Conservation (phyloP, 2,329 filamentous ascomycete species). For the Elsinoe arachidis region DNA sequence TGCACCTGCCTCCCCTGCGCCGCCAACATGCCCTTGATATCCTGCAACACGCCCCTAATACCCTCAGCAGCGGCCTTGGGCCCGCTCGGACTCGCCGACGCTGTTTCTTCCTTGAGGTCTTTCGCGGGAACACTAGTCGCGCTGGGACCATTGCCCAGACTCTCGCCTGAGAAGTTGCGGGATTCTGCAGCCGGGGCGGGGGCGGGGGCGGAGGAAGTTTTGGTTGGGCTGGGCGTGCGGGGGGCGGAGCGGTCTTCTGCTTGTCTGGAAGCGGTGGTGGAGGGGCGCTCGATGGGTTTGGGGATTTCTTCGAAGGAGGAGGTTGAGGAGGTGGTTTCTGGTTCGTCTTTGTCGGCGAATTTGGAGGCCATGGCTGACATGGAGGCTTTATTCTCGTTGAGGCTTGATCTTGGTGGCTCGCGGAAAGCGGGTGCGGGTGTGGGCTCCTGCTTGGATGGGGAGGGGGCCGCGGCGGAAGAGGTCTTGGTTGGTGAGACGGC, state of each 20-base stretch:
- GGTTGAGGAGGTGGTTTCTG: conserved; percentile 53
- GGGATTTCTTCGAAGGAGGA: conserved; percentile 83
- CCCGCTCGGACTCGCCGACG: conserved; percentile 19
- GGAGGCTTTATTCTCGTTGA: conserved; percentile 79
- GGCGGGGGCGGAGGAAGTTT: conserved; percentile 22
- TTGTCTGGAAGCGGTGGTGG: conserved; percentile 26
- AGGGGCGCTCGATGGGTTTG: conserved; percentile 59
- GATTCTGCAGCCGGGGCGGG: conserved; percentile 18
- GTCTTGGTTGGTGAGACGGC: conserved; percentile 34
- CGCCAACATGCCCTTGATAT: conserved; percentile 71
- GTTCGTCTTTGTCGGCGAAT: conserved; percentile 64
- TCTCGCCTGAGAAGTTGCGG: conserved; percentile 13
- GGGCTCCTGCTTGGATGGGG: conserved; percentile 38
- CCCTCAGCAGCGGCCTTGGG: conserved; percentile 40
- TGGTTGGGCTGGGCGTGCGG: conserved; percentile 20
- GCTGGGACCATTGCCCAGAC: conserved; percentile 15
- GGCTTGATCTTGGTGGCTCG: conserved; percentile 53
- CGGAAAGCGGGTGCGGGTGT: conserved; percentile 38
- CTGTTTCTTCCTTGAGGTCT: conserved; percentile 19
- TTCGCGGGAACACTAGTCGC: conserved; percentile 13
- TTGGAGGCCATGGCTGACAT: conserved; percentile 79
- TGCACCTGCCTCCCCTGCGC: conserved; percentile 58
- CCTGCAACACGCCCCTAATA: conserved; percentile 58
- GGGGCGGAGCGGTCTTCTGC: conserved; percentile 32
- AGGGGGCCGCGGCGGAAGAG: conserved; percentile 37